phyloP scores from a whole-genome alignment of 2,329 filamentous ascomycete genomes.

The Nigrospora sphaerica region DNA sequence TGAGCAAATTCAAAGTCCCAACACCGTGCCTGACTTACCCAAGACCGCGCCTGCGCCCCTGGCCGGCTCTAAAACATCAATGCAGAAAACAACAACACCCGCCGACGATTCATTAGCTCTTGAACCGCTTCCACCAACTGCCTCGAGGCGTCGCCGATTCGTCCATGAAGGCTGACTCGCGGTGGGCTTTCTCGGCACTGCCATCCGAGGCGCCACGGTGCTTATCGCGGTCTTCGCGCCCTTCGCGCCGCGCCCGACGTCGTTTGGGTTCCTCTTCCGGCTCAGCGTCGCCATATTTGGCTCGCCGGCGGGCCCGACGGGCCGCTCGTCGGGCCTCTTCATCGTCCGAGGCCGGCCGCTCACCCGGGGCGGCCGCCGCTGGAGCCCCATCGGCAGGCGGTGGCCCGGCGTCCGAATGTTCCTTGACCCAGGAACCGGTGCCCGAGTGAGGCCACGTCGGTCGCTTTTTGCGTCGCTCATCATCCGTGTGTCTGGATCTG shows the following conservation, averaged over 20 bases:
- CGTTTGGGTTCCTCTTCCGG: slow-evolving; percentile 33
- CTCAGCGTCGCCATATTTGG: slow-evolving; percentile 34
- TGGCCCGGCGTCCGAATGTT: slow-evolving; percentile 54
- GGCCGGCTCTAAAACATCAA: too few relatives aligned
- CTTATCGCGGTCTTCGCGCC: slow-evolving; percentile 27
- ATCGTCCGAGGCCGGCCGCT: slow-evolving; percentile 30
- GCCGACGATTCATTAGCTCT: slow-evolving; percentile 16
- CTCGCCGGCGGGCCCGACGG: slow-evolving; percentile 36
- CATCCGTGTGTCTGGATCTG: slow-evolving; percentile 26
- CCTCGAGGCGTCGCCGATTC: slow-evolving; percentile 38
- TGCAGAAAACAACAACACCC: too few relatives aligned
- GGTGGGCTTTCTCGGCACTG: slow-evolving; percentile 27
- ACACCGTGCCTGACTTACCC: too few relatives aligned
- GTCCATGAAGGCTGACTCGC: slow-evolving; percentile 35
- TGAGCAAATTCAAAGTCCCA: too few relatives aligned
- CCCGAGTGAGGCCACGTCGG: slow-evolving; percentile 55
- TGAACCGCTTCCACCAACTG: slow-evolving; percentile 55
- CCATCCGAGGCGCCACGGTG: slow-evolving; percentile 24
- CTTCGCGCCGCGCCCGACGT: slow-evolving; percentile 33
- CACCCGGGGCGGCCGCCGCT: slow-evolving; percentile 26
- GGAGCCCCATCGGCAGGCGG: slow-evolving; percentile 38
- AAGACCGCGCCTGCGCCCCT: too few relatives aligned
- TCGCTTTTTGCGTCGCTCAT: slow-evolving; percentile 20
- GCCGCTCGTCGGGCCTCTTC: slow-evolving; percentile 44
- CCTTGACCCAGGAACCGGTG: slow-evolving; percentile 60